phyloP scores from a whole-genome alignment of 75 land plant species.

The Pseudotsuga menziesii region DNA sequence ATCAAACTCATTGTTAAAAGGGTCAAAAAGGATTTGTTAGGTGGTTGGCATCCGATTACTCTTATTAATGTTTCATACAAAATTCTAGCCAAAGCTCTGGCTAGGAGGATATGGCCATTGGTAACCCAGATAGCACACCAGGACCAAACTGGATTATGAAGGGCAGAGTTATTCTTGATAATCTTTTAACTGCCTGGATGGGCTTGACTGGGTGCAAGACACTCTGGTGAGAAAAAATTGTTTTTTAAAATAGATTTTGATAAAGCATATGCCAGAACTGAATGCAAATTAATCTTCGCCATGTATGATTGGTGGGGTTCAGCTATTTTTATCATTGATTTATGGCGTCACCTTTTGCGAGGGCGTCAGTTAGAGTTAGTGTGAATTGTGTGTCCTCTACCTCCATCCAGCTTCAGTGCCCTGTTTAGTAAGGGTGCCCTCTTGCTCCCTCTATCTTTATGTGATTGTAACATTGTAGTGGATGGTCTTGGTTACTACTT shows the following conservation, averaged over 20 bases:
- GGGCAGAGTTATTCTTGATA: not conserved
- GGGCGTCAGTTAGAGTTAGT: not conserved
- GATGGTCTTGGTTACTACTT: not conserved
- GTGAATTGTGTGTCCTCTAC: not conserved
- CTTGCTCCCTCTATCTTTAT: not conserved
- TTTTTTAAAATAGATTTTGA: not conserved
- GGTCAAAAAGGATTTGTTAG: not conserved
- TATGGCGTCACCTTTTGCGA: not conserved
- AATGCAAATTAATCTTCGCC: not conserved
- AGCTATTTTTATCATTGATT: too few relatives aligned
- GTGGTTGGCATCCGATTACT: not conserved
- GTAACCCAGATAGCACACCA: not conserved
- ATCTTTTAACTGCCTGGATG: not conserved
- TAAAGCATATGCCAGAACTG: not conserved
- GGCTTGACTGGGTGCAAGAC: not conserved
- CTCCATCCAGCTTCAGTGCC: not conserved
- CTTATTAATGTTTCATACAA: not conserved
- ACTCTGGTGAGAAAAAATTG: not conserved
- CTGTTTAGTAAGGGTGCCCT: not conserved
- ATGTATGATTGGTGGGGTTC: not conserved
- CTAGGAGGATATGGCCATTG: not conserved
- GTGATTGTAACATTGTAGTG: too few relatives aligned
- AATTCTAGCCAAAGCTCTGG: not conserved
- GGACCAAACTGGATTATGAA: not conserved
- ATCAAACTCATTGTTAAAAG: too few relatives aligned